These are phyloP conservation scores for Colletotrichum camelliae DNA, from an alignment of 2,329 filamentous ascomycete genomes.

Conservation along the genomic window DNA sequence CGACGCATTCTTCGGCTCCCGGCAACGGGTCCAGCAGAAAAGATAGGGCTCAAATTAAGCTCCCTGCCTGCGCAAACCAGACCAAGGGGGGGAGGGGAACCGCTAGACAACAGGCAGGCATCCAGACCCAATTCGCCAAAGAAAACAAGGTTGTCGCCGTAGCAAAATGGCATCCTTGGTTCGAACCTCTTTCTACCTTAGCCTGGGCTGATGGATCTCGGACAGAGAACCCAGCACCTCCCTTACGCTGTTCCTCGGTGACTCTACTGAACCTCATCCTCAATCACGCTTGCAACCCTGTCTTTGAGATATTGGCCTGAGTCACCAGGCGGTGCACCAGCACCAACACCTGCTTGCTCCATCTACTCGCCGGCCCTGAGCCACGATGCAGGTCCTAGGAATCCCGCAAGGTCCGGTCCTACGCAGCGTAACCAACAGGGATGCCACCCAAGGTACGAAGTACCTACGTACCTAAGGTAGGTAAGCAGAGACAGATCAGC, in stretches of 20 bases:
- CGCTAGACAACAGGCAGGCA: not conserved
- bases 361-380: not conserved
- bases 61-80: not conserved
- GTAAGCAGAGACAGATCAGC: not conserved
- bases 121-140: not conserved
- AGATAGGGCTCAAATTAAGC: not conserved
- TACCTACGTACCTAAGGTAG: not conserved
- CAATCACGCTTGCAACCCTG: not conserved
- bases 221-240: not conserved
- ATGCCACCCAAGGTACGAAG: not conserved
- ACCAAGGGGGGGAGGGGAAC: not conserved
- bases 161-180: not conserved
- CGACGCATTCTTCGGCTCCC: not conserved
- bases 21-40: not conserved
- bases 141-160: not conserved
- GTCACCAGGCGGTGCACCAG: not conserved
- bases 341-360: not conserved
- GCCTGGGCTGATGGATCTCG: not conserved
- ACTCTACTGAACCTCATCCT: not conserved
- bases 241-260: not conserved
- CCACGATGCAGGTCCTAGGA: not conserved
- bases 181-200: not conserved
- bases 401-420: not conserved
- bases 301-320: not conserved
- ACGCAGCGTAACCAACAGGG: not conserved